These are phyloP conservation scores for Phyllosticta citrichinensis DNA, from an alignment of 2,329 filamentous ascomycete genomes.

Conservation along the genomic window DNA sequence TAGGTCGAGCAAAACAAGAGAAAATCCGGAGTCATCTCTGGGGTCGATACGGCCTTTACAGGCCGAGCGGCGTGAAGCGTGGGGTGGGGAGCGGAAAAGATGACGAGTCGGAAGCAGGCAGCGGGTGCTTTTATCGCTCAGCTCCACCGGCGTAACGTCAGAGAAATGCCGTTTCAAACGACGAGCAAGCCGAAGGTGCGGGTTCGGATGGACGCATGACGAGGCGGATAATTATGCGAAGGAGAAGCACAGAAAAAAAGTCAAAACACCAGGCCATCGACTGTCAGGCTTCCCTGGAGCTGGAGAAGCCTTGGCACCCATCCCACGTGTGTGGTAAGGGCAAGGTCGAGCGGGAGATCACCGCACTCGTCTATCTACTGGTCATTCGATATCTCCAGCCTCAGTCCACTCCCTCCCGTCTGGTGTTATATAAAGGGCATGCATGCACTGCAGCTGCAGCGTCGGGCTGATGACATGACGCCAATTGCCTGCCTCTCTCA, in stretches of 20 bases:
- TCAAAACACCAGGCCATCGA: background rate
- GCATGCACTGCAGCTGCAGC: too few relatives aligned
- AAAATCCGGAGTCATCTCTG: background rate
- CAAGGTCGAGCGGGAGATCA: background rate
- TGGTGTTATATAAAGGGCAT: too few relatives aligned
- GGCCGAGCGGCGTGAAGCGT: background rate
- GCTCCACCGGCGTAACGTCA: background rate
- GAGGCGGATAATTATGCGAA: background rate
- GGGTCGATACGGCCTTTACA: background rate
- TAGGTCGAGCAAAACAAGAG: background rate
- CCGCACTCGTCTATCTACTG: background rate
- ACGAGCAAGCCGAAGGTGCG: too few relatives aligned
- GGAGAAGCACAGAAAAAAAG: background rate
- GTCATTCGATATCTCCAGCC: background rate
- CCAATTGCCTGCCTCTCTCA: too few relatives aligned
- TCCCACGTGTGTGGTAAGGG: background rate
- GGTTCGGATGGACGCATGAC: background rate
- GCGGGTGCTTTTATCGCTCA: background rate
- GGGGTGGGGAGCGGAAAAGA: background rate
- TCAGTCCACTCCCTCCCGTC: too few relatives aligned
- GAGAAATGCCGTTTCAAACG: too few relatives aligned
- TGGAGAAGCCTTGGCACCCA: background rate
- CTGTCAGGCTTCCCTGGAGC: background rate
- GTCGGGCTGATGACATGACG: too few relatives aligned
- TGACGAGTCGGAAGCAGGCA: background rate